A percentile compares a stretch with the other conserved stretches of the same genome.
Evolutionary conservation across 2,329 filamentous ascomycete species (phyloP).

Genomic region (Bimuria novae-zelandiae): DNA sequence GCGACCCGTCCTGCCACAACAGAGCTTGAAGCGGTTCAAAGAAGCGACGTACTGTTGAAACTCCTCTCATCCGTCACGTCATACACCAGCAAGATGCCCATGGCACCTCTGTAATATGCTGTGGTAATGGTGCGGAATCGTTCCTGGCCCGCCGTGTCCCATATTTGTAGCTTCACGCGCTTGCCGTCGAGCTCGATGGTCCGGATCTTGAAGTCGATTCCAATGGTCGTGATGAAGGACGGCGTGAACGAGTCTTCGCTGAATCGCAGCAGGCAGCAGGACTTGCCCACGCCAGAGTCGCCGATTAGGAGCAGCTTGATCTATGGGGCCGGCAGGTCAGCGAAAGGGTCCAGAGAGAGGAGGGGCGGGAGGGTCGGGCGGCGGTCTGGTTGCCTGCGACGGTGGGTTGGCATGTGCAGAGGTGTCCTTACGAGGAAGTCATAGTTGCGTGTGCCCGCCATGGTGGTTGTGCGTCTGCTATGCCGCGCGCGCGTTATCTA

Average conservation of each 20-base stretch:
- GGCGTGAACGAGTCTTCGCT: constrained; percentile 97
- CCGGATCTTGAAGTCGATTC: constrained; percentile 99
- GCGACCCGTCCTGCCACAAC: too few species aligned
- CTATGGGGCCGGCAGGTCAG: constrained; percentile 53
- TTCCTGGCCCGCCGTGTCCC: constrained; percentile 98
- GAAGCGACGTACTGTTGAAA: constrained; percentile 77
- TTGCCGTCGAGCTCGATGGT: constrained; percentile 99
- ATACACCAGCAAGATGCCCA: constrained; percentile 97
- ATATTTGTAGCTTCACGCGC: constrained; percentile 98
- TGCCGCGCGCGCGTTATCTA: constrained; percentile 10
- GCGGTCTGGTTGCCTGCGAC: constrained; percentile 1
- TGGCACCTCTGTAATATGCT: constrained; percentile 96
- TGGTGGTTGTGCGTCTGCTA: constrained; percentile 49
- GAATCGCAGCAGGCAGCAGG: constrained; percentile 94
- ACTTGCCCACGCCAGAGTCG: constrained; percentile 96
- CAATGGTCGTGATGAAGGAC: constrained; percentile 98
- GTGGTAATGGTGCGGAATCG: constrained; percentile 98
- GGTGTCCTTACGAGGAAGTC: constrained; percentile 83
- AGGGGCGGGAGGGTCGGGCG: constrained; percentile 2
- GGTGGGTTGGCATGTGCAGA: neutral
- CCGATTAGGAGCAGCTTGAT: constrained; percentile 97
- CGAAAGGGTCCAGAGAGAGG: neutral
- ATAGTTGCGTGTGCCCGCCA: constrained; percentile 98
- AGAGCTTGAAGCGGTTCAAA: neutral
- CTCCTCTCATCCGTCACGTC: constrained; percentile 97